Base-by-base conservation (phyloP, 2,329 filamentous ascomycete species). In the Nigrospora osmanthi region DNA sequence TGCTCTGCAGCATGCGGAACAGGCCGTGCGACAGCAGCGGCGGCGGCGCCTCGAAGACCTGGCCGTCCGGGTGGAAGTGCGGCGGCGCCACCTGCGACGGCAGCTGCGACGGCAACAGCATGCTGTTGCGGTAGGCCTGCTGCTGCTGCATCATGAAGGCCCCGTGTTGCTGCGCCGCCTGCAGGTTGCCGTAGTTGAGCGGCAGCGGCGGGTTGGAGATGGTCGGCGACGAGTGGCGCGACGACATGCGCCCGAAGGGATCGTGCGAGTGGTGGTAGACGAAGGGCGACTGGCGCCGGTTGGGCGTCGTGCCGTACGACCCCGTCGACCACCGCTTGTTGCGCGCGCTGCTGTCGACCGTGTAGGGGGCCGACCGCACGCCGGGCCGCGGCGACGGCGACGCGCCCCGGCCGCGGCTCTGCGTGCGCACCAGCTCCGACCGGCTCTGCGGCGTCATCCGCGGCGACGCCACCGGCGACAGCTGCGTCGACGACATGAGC, bases 241-340 rank as follows among this genome's bases (percentile, higher is more conserved):
- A 72, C 38, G 71, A 70, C 64, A 83, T 73, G 32, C 78, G 72
- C 43, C 74, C 76, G 54, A 80, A 81, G 30, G 75, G 66, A 43
- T 85, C 81, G 43, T 78, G 72, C 4, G 73, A 69, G 49, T 77
- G 73, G 51, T 83, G 76, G 60, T 83, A 83, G 37, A 83, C 71
- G 51, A 81, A 80, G 2, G 83, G 75, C 31, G 80, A 73, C 23
- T 75, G 72, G 31, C 81, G 71, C 45, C 76, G 69, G 55, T 67
- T 77, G 19, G 71, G 70, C 16, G 70, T 63, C 2, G 80, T 75
- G 16, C 75, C 81, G 48, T 83, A 87, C 4, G 83, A 87, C 13
- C 84, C 85, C 4, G 85, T 89, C 16, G 85, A 89, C 85, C 85
- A 89, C 52, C 85, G 74, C 70, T 89, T 88, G 59, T 74, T 80